Evolutionary conservation across 2,329 filamentous ascomycete species (phyloP), one percentile per base, ranked within the genome.

Genomic region (Lachnellula subtilissima): DNA sequence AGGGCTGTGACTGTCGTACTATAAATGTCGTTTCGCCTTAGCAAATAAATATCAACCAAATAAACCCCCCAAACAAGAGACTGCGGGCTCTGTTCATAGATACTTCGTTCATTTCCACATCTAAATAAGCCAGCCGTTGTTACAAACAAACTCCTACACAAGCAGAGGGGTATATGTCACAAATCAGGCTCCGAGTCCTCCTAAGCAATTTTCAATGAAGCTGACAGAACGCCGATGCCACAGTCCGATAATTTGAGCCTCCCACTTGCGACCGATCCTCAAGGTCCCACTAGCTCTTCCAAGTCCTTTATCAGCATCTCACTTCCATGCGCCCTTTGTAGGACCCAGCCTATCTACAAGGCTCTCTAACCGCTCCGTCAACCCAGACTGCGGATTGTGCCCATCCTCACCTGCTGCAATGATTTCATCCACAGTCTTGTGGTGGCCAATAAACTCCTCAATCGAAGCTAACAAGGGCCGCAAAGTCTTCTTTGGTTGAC

Each of bases 381-480:
- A 81, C 22, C 75, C 78, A 55, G 75, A 72, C 52, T 74, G 72
- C 1, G 76, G 60, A 52, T 58, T 65, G 22, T 67, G 72, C 55
- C 80, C 79, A 39, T 75, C 73, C 37, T 75, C 75, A 23, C 76
- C 73, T 46, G 76, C 74, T 15, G 70, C 63, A 49, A 63, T 60
- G 73, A 73, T 19, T 28, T 48, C 22, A 32, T 87, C 85, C 14
- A 85, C 82, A 58, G 77, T 76, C 58, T 79, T 77, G 65, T 87
- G 78, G 60, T 85, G 79, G 40, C 74, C 72, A 32, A 86, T 74
- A 61, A 88, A 87, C 61, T 86, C 83, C 55, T 82, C 77, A 14
- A 86, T 79, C 2, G 80, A 83, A 8, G 76, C 75, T 23, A 86
- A 68, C 17, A 88, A 71, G 15, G 75, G 66, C 5, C 71, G 63